Percentiles rank a stretch among this genome's conserved stretches.
Evolutionary conservation across 2,329 filamentous ascomycete species (phyloP).

Genomic region (Talaromyces amestolkiae): DNA sequence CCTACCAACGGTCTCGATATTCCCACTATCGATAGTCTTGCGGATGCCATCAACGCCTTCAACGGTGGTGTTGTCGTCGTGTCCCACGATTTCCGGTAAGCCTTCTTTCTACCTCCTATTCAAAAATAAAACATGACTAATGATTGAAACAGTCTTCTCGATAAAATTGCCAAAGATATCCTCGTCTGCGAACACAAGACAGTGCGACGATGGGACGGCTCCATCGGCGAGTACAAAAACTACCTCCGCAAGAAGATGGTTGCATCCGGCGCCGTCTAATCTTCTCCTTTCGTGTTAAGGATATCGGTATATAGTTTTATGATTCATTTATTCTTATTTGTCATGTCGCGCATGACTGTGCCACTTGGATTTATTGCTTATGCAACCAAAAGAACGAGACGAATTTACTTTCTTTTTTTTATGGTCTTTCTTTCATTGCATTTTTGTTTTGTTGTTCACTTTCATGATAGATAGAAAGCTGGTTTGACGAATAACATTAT

Average conservation of each 20-base stretch:
- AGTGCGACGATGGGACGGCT: constrained; percentile 82
- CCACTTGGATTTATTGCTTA: not conserved
- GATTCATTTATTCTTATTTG: not conserved
- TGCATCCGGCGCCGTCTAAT: constrained; percentile 75
- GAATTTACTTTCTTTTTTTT: not conserved
- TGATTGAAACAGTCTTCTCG: constrained; percentile 67
- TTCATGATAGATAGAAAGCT: constrained; percentile 5
- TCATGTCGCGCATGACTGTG: not conserved
- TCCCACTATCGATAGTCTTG: constrained; percentile 94
- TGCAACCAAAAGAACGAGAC: constrained; percentile 6
- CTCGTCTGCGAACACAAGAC: constrained; percentile 99
- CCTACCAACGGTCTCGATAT: constrained; percentile 99
- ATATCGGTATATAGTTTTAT: not conserved
- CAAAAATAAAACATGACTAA: constrained; percentile 21
- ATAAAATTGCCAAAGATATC: constrained; percentile 99
- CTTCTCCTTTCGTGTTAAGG: not conserved
- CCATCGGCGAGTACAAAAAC: constrained; percentile 95
- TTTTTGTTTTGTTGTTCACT: not conserved
- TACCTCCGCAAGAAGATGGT: constrained; percentile 99
- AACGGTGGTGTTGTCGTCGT: constrained; percentile 96
- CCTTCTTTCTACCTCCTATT: constrained; percentile 7
- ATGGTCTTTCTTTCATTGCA: not conserved
- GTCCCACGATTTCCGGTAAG: constrained; percentile 97
- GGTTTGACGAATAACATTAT: not conserved
- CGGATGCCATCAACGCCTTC: constrained; percentile 95